These are phyloP conservation scores for Podaxis sp. DNA, from an alignment of 768 basidiomycete species.

Conservation along the genomic window DNA sequence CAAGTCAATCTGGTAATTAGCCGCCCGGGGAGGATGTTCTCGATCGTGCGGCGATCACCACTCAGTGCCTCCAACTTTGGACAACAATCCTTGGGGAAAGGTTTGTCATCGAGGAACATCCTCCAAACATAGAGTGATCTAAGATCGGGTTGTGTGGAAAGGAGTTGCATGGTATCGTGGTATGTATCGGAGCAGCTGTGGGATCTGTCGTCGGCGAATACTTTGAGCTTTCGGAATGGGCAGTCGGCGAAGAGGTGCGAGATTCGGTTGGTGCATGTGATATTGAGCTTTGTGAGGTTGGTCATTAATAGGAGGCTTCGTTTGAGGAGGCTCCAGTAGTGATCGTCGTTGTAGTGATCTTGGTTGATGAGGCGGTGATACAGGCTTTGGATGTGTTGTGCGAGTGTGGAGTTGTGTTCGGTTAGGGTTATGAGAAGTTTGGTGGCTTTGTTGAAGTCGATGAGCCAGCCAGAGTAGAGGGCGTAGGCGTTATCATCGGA, in stretches of 20 bases:
- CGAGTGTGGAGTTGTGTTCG: not conserved
- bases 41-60: slow-evolving; percentile 1
- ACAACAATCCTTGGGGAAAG: not conserved
- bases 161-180: not conserved
- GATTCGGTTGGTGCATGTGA: not conserved
- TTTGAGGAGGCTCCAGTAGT: not conserved
- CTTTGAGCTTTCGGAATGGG: not conserved
- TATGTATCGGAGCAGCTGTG: not conserved
- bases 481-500: not conserved
- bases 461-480: slow-evolving; percentile 1
- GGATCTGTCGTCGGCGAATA: not conserved
- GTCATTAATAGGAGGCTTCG: not conserved
- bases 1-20: not conserved
- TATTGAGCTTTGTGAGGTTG: not conserved
- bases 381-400: not conserved
- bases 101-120: not conserved
- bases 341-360: not conserved
- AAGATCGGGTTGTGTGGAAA: not conserved
- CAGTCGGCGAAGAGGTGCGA: not conserved
- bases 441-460: not conserved
- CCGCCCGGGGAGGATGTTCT: slow-evolving; percentile 1
- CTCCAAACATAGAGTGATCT: slow-evolving; percentile 2
- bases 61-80: not conserved
- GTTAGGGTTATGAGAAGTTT: not conserved
- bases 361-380: not conserved